These are phyloP conservation scores for Penicillium sp. DNA, from an alignment of 2,329 filamentous ascomycete genomes.

Conservation along the genomic window DNA sequence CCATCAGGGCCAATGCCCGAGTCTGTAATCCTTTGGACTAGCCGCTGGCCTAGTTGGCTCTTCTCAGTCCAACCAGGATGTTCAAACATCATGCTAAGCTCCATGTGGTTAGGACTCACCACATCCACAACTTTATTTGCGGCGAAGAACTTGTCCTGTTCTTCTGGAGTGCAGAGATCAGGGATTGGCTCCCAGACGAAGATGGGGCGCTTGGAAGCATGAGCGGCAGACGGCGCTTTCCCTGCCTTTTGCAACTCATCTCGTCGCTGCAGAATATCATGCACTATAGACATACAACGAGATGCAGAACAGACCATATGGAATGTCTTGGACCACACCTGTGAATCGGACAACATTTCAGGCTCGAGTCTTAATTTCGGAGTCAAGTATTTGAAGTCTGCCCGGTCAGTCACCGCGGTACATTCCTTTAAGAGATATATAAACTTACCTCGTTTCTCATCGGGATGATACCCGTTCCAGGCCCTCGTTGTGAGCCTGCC, in stretches of 20 bases:
- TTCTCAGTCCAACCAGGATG: constrained; percentile 37
- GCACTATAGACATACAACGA: constrained; percentile 73
- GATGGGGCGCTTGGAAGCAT: constrained; percentile 57
- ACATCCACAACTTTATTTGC: constrained; percentile 57
- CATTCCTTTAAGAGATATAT: background rate
- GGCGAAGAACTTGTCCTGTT: constrained; percentile 53
- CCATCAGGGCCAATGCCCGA: constrained; percentile 39
- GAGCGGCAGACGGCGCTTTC: constrained; percentile 27
- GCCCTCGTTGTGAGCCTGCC: constrained; percentile 77
- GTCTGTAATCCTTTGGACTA: constrained; percentile 37
- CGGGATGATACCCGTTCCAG: constrained; percentile 83
- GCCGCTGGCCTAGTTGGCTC: constrained; percentile 27
- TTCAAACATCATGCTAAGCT: constrained; percentile 84
- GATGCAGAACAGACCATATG: constrained; percentile 81
- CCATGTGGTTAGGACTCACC: constrained; percentile 78
- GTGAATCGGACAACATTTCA: constrained; percentile 62
- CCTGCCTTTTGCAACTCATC: constrained; percentile 31
- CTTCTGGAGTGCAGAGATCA: constrained; percentile 73
- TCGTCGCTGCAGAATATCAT: constrained; percentile 62
- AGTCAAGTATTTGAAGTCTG: constrained; percentile 82
- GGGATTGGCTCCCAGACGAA: constrained; percentile 97
- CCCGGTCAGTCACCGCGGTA: constrained; percentile 20
- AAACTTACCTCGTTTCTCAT: constrained; percentile 58
- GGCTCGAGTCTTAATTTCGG: constrained; percentile 79
- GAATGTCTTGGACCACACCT: constrained; percentile 73